A percentile compares a stretch with the other conserved stretches of the same genome.
These are phyloP conservation scores for Populus deltoides DNA, from an alignment of 345 rosid species.

Conservation along the genomic window DNA sequence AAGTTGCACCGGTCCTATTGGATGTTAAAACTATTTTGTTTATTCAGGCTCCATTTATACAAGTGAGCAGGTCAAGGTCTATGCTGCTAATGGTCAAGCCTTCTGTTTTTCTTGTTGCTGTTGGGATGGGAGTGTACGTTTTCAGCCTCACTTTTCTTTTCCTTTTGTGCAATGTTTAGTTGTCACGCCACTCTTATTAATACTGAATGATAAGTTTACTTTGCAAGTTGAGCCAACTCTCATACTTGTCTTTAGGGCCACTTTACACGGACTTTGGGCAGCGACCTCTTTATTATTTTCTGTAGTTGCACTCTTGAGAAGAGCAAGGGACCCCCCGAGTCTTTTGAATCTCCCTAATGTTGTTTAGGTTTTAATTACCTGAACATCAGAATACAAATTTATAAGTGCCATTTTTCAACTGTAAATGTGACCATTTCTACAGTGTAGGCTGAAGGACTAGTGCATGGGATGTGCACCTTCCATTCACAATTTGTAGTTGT, in stretches of 20 bases:
- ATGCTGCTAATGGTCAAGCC: conserved; percentile 75
- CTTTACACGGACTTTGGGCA: background rate
- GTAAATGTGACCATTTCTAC: background rate
- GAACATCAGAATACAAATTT: too few species aligned
- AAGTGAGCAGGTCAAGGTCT: conserved; percentile 85
- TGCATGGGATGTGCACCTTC: background rate
- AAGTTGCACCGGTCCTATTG: conserved; percentile 2
- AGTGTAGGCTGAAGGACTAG: background rate
- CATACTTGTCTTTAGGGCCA: too few species aligned
- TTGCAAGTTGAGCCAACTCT: too few species aligned
- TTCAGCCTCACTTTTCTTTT: conserved; percentile 10
- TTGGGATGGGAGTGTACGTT: conserved; percentile 71
- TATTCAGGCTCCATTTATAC: conserved; percentile 90
- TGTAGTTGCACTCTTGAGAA: background rate
- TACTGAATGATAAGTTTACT: too few species aligned
- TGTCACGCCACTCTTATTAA: too few species aligned
- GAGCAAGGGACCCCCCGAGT: background rate
- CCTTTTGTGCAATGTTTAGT: background rate
- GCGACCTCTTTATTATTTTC: background rate
- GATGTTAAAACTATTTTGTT: conserved; percentile 18
- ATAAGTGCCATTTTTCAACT: too few species aligned
- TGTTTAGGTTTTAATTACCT: background rate
- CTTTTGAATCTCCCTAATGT: background rate
- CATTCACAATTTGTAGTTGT: background rate
- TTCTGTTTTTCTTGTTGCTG: conserved; percentile 59